Evolutionary conservation across 305 asterid genomes (phyloP).

Genomic region (Fraxinus paxiana): DNA sequence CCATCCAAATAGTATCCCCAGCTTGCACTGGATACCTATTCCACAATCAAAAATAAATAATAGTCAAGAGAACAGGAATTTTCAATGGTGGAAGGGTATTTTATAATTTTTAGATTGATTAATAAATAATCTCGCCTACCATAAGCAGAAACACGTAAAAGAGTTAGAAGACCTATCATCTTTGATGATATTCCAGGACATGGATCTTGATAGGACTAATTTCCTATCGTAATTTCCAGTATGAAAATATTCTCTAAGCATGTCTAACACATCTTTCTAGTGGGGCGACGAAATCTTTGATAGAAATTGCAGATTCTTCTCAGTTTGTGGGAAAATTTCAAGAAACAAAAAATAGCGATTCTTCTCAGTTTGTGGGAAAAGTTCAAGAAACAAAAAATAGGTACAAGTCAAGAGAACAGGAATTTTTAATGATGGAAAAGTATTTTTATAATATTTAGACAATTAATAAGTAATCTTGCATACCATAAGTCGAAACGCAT

Average conservation of each 20-base stretch:
- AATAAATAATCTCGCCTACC: neutral
- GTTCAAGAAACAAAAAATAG: neutral
- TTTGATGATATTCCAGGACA: neutral
- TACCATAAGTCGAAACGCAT: neutral
- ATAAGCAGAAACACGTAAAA: neutral
- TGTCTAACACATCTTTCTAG: neutral
- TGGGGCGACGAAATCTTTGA: neutral
- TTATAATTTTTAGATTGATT: neutral
- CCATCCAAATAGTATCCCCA: constrained; percentile 96
- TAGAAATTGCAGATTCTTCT: neutral
- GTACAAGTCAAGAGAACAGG: neutral
- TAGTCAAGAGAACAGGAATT: neutral
- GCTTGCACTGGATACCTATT: constrained; percentile 91
- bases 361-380: too few species aligned
- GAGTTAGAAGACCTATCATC: neutral
- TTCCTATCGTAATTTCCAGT: neutral
- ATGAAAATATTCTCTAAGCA: neutral
- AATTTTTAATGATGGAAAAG: neutral
- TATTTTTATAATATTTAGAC: neutral
- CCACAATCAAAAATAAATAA: neutral
- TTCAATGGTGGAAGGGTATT: neutral
- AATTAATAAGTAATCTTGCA: neutral
- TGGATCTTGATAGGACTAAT: neutral
- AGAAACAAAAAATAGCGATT: neutral
- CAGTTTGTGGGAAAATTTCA: neutral